These are phyloP conservation scores for Tetrahymena borealis DNA, from an alignment of 73 alveolate genomes.

Conservation along the genomic window DNA sequence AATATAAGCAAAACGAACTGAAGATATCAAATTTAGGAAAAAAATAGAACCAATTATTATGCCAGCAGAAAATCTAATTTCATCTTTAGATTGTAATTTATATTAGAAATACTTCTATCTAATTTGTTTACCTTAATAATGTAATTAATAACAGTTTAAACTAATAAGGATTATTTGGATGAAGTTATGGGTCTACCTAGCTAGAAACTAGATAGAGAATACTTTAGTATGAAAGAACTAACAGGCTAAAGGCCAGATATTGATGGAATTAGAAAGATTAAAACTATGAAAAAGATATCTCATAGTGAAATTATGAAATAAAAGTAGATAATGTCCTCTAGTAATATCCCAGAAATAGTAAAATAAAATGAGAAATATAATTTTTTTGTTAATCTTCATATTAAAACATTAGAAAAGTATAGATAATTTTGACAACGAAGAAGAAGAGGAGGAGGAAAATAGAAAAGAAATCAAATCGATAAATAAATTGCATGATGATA, in stretches of 20 bases:
- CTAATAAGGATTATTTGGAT: neutral
- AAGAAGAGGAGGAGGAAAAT: neutral
- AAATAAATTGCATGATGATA: neutral
- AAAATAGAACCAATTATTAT: neutral
- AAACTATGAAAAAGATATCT: neutral
- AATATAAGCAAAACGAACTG: neutral
- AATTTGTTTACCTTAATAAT: too few relatives aligned
- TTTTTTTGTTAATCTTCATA: too few relatives aligned
- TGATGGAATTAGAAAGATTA: neutral
- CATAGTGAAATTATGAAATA: neutral
- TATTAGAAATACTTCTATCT: too few relatives aligned
- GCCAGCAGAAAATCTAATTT: neutral
- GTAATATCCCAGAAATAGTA: neutral
- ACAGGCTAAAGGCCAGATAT: neutral
- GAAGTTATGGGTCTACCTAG: neutral
- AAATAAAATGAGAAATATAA: neutral
- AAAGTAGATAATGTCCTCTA: neutral
- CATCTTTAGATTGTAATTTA: neutral
- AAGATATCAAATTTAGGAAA: neutral
- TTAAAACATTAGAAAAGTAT: neutral
- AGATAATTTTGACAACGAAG: neutral
- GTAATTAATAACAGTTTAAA: neutral
- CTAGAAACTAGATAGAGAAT: neutral
- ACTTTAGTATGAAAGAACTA: neutral
- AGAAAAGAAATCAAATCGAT: neutral